Percentiles rank a stretch among this genome's conserved stretches.
These are phyloP conservation scores for Chalara sp. DNA, from an alignment of 2,329 filamentous ascomycete genomes.

Conservation along the genomic window DNA sequence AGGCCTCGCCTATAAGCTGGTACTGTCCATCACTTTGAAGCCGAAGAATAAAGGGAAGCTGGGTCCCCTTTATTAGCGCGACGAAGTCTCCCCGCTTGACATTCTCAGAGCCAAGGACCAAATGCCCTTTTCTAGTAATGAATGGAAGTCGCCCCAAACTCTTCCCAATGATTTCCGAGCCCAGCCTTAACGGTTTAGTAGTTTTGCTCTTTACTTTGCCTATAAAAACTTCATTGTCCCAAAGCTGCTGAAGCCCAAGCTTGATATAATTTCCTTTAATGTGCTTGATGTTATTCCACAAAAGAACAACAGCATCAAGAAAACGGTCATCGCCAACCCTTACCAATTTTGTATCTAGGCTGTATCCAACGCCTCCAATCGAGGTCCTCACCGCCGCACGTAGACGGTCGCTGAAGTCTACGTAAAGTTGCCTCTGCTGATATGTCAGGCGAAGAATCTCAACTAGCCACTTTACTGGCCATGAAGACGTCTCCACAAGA, in stretches of 20 bases:
- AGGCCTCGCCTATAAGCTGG: conserved; percentile 20
- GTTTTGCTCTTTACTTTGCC: conserved; percentile 3
- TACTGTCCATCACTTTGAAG: conserved; percentile 10
- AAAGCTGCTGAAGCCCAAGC: conserved; percentile 6
- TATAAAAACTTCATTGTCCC: conserved; percentile 1
- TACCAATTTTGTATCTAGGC: conserved; percentile 5
- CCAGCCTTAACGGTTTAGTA: neutral
- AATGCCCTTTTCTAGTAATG: conserved; percentile 9
- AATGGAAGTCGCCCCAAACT: conserved; percentile 10
- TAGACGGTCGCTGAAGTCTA: conserved; percentile 7
- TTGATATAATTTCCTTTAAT: conserved; percentile 6
- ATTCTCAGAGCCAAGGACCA: conserved; percentile 7
- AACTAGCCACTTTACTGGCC: neutral
- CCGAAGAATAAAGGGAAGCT: conserved; percentile 8
- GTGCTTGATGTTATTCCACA: conserved; percentile 6
- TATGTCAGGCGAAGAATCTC: conserved; percentile 2
- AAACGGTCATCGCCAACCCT: conserved; percentile 8
- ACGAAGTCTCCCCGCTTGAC: conserved; percentile 6
- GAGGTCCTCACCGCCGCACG: conserved; percentile 6
- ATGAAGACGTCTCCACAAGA: neutral
- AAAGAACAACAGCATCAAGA: conserved; percentile 8
- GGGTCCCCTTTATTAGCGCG: conserved; percentile 4
- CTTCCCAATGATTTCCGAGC: conserved; percentile 6
- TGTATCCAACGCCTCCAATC: conserved; percentile 8
- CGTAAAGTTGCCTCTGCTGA: conserved; percentile 4